These are phyloP conservation scores for Capronia coronata DNA, from an alignment of 2,329 filamentous ascomycete species.

Conservation along the genomic window DNA sequence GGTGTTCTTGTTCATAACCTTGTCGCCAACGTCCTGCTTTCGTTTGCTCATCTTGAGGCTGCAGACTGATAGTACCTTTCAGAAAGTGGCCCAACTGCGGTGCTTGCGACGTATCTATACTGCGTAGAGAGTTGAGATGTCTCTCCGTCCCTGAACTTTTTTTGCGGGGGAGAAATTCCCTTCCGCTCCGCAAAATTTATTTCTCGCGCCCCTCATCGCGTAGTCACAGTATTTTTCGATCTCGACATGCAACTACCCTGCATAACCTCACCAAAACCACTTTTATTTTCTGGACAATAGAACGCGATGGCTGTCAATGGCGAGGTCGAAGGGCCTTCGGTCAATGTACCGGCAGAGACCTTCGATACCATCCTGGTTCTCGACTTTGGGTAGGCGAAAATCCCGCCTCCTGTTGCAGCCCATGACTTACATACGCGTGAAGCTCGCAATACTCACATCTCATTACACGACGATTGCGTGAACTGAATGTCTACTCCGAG, in stretches of 20 bases:
- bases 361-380: conserved; percentile 36
- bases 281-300: neutral
- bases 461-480: conserved; percentile 67
- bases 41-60: conserved; percentile 25
- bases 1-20: conserved; percentile 12
- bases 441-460: conserved; percentile 65
- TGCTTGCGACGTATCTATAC: neutral
- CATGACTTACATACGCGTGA: conserved; percentile 10
- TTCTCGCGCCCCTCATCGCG: conserved; percentile 3
- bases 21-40: conserved; percentile 25
- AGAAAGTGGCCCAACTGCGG: neutral
- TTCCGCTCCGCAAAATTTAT: conserved; percentile 3
- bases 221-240: conserved; percentile 1
- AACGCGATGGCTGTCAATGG: conserved; percentile 27
- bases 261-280: conserved; percentile 5
- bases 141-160: conserved; percentile 2
- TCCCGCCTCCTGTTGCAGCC: neutral
- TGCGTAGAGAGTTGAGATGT: neutral
- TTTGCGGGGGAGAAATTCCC: conserved; percentile 12
- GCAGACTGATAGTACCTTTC: neutral
- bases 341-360: conserved; percentile 30
- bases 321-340: conserved; percentile 19
- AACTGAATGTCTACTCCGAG: conserved; percentile 77
- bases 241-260: conserved; percentile 1
- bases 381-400: conserved; percentile 31